phyloP scores from a whole-genome alignment of 352 stramenopile species.

The Nothophytophthora sp. region DNA sequence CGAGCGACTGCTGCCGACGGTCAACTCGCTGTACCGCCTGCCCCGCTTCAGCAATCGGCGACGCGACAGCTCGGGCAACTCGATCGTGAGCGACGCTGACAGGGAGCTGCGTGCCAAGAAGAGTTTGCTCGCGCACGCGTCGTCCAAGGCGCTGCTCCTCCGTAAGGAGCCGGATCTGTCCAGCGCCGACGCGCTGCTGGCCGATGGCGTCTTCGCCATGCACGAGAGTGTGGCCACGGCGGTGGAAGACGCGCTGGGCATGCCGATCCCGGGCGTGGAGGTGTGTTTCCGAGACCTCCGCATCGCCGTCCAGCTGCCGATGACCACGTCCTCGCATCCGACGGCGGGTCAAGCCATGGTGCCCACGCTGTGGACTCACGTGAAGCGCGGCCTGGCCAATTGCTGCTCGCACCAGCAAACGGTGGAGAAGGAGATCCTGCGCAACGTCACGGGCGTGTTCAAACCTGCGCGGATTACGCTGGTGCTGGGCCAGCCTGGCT shows the following conservation, averaged over 20 bases:
- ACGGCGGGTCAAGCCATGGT: background rate
- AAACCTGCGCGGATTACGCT: constrained; percentile 21
- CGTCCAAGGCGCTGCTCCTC: no score
- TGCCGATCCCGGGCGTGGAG: constrained; percentile 37
- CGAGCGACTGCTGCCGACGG: no score
- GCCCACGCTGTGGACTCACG: constrained; percentile 1
- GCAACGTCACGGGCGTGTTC: constrained; percentile 19
- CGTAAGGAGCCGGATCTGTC: constrained; percentile 9
- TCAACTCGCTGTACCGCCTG: no score
- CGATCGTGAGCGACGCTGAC: no score
- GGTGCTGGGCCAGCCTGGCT: constrained; percentile 20
- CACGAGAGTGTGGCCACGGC: constrained; percentile 33
- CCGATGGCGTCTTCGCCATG: constrained; percentile 37
- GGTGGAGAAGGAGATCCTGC: constrained; percentile 23
- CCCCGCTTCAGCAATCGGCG: no score
- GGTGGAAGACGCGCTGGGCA: constrained; percentile 29
- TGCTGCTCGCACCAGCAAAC: constrained; percentile 3
- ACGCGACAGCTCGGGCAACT: no score
- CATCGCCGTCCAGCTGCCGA: constrained; percentile 17
- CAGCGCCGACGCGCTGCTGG: constrained; percentile 40
- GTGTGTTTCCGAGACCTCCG: constrained; percentile 41
- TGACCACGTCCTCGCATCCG: background rate
- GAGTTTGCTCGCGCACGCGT: no score
- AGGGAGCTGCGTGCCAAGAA: no score
- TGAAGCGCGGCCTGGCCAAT: background rate